A percentile compares a stretch with the other conserved stretches of the same genome.
Evolutionary conservation across 108 stramenopile species (phyloP).

Genomic region (Pseudonitzschia pungens): DNA sequence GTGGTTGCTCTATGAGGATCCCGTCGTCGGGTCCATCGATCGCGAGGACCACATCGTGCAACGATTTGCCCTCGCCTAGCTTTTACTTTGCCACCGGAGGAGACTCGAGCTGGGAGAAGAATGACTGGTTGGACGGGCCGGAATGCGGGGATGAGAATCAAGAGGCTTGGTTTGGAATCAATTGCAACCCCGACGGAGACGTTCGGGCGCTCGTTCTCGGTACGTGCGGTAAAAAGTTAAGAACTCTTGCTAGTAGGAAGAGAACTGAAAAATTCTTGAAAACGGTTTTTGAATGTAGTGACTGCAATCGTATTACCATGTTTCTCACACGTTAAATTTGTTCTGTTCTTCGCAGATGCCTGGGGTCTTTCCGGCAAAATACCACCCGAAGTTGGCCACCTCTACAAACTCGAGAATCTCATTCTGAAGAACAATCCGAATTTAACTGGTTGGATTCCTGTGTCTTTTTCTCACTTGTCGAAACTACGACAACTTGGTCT

Average conservation of each 20-base stretch:
- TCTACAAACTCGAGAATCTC: constrained; percentile 54
- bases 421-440: constrained; percentile 64
- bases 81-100: constrained; percentile 61
- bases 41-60: constrained; percentile 50
- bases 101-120: constrained; percentile 27
- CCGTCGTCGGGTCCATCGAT: constrained; percentile 8
- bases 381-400: constrained; percentile 40
- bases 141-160: constrained; percentile 51
- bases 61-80: constrained; percentile 61
- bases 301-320: no score
- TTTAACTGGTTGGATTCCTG: constrained; percentile 57
- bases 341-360: constrained; percentile 34
- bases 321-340: not conserved
- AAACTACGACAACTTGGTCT: constrained; percentile 60
- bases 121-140: constrained; percentile 65
- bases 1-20: constrained; percentile 50
- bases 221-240: constrained; percentile 22
- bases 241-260: not conserved
- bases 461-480: constrained; percentile 37
- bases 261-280: not conserved
- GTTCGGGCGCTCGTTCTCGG: constrained; percentile 59
- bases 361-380: constrained; percentile 44
- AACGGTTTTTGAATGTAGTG: no score
- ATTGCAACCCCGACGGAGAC: constrained; percentile 51
- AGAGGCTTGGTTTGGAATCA: constrained; percentile 49